Conservation (phyloP, 2,329 filamentous ascomycete species). For the Rasamsonia emersonii region DNA sequence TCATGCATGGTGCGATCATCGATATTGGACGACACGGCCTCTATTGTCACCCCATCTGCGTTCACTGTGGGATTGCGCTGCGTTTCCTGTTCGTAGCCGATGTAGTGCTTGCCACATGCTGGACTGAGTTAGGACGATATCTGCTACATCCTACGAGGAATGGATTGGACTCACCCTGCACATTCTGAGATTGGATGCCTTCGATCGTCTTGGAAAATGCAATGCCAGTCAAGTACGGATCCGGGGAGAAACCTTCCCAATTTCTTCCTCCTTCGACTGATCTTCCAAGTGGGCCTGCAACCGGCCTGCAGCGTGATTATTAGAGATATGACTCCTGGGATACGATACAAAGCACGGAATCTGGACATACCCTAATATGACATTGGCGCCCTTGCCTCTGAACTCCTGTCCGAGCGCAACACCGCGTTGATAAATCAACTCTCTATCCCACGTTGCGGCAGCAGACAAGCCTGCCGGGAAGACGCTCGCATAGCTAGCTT, state of each 20-base stretch:
- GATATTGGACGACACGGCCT: conserved; percentile 49
- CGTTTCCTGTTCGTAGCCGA: conserved; percentile 64
- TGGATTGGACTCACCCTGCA: conserved; percentile 44
- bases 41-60: conserved; percentile 30
- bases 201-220: conserved; percentile 32
- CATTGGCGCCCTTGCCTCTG: conserved; percentile 26
- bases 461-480: conserved; percentile 67
- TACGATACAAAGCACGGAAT: too few species aligned
- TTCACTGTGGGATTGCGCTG: conserved; percentile 45
- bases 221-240: conserved; percentile 38
- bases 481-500: conserved; percentile 60
- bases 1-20: conserved; percentile 57
- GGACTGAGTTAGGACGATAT: conserved; percentile 33
- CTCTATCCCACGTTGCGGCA: conserved; percentile 53
- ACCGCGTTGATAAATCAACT: conserved; percentile 46
- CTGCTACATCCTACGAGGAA: conserved; percentile 35
- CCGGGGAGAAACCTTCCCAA: conserved; percentile 38
- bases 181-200: conserved; percentile 40
- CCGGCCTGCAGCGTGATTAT: conserved; percentile 4
- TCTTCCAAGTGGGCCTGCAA: conserved; percentile 31
- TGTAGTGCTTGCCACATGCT: conserved; percentile 38
- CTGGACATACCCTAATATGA: conserved; percentile 35
- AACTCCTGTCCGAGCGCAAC: conserved; percentile 47
- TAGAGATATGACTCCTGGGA: conserved; percentile 11
- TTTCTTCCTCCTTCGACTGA: conserved; percentile 32